Base-by-base conservation (phyloP, 1,139 yeast genomes). In the Yueomyces sp. region DNA sequence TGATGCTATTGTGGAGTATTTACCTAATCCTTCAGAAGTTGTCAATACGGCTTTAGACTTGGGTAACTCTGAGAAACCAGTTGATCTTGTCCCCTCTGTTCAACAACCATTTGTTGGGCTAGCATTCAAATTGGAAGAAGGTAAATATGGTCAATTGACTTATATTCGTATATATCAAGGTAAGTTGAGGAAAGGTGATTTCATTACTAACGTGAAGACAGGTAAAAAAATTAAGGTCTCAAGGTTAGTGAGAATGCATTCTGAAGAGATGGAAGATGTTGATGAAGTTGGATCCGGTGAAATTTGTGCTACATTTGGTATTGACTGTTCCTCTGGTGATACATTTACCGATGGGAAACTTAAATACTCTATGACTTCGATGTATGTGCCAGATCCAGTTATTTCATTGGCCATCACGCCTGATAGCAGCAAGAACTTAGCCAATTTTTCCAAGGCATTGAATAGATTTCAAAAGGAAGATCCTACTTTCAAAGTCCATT, bases 241-340 rank as follows among this genome's bases (percentile, higher is more conserved):
- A n/a, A 76, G 98, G 62, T 73, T 91, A 57, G 98, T 89, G 43
- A 82, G 97, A 69, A 93, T 91, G 98, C 98, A 93, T 69, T 86
- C 97, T 40, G 86, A 89, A 51, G 98, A 91, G 64, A 86, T 89
- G 96, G 96, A 89, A 69, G 99, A 91, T 63, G 93, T 87, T 42
- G 85, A 81, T 43, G 96, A 87, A 68, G 84, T 86, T 57, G 93
- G 94, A 29, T 91, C 98, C 38, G 99, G 99, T 63, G 98, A 91
- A 68, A 91, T 91, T 56, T 93, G 99, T 69, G 99, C 99, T 43
- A 91, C 98, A 49, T 91, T 93, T 58, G 99, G 99, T 66, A 83
- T 91, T 55, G 98, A 93, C 65, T 91, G 99, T 73, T 82, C 97
- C n/a, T 93, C 98, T 7, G 99, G 99, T 60, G 98, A 91, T 62